Conservation (phyloP, 371 early-diverging fungal species). For the Mortierella sp. region DNA sequence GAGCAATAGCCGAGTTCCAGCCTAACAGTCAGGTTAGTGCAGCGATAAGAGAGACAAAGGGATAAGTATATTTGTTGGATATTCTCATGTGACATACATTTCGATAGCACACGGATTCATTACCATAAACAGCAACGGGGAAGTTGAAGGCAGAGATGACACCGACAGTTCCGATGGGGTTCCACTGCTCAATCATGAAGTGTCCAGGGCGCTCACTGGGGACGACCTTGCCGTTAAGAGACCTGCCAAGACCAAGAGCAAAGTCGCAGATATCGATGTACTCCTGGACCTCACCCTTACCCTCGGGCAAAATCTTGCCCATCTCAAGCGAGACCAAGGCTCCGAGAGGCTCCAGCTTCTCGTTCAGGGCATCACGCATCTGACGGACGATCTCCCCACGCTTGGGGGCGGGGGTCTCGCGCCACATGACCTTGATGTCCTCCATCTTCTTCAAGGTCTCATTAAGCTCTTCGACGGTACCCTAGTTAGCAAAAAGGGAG, state of each 20-base stretch:
- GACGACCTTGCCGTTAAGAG: conserved; percentile 88
- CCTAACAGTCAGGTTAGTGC: conserved; percentile 48
- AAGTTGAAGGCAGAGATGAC: conserved; percentile 97
- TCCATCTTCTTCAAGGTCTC: conserved; percentile 69
- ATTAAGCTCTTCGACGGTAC: conserved; percentile 63
- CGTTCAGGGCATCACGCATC: conserved; percentile 88
- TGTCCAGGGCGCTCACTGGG: conserved; percentile 96
- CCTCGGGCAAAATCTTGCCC: conserved; percentile 96
- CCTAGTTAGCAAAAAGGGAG: conserved; percentile 18
- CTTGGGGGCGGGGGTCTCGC: conserved; percentile 89
- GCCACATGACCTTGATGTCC: conserved; percentile 77
- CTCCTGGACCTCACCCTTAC: conserved; percentile 98
- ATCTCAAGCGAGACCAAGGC: conserved; percentile 92
- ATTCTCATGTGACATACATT: too few species aligned
- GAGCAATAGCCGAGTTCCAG: conserved; percentile 94
- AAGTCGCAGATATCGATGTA: conserved; percentile 96
- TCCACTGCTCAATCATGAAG: conserved; percentile 96
- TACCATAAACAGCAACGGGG: conserved; percentile 73
- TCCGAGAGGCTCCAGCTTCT: conserved; percentile 84
- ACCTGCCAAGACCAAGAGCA: conserved; percentile 91
- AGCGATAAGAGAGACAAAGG: background rate
- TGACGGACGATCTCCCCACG: conserved; percentile 94
- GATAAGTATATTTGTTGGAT: background rate
- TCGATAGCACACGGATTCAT: too few species aligned
- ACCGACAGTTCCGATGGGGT: conserved; percentile 94